Conservation (phyloP, 441 rosid genomes). For the Dalechampia spathulata region DNA sequence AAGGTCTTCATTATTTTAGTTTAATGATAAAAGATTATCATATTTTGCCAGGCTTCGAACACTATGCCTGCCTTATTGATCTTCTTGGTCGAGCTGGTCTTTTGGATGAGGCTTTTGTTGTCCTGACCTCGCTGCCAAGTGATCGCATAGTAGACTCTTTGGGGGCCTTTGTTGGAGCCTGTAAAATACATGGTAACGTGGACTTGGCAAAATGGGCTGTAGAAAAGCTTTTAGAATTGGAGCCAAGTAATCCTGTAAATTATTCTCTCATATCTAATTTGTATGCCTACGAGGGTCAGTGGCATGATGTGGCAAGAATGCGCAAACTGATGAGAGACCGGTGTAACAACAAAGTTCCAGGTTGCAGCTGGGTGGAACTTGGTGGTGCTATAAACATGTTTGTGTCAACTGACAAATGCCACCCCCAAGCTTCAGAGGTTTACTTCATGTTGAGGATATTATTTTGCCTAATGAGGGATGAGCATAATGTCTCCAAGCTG, state of each 20-base stretch:
- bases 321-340: slow-evolving; percentile 38
- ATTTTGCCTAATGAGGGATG: slow-evolving; percentile 8
- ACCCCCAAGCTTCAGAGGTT: slow-evolving; percentile 10
- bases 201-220: slow-evolving; percentile 47
- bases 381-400: slow-evolving; percentile 13
- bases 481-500: neutral
- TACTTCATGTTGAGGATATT: slow-evolving; percentile 1
- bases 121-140: slow-evolving; percentile 37
- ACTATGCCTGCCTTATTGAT: slow-evolving; percentile 51
- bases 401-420: slow-evolving; percentile 25
- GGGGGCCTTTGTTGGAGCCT: no score
- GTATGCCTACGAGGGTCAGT: slow-evolving; percentile 47
- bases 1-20: slow-evolving; percentile 50
- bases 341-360: slow-evolving; percentile 48
- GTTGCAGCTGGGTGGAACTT: slow-evolving; percentile 50
- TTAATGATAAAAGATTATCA: slow-evolving; percentile 37
- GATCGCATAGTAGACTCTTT: slow-evolving; percentile 27
- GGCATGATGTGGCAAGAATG: slow-evolving; percentile 42
- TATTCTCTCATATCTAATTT: slow-evolving; percentile 51
- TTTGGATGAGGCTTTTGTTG: slow-evolving; percentile 38
- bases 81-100: slow-evolving; percentile 65
- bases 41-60: slow-evolving; percentile 43
- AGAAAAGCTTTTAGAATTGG: slow-evolving; percentile 47
- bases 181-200: no score
- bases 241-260: slow-evolving; percentile 46